Conservation (phyloP, 2,329 filamentous ascomycete species). For the Colletotrichum liaoningense region DNA sequence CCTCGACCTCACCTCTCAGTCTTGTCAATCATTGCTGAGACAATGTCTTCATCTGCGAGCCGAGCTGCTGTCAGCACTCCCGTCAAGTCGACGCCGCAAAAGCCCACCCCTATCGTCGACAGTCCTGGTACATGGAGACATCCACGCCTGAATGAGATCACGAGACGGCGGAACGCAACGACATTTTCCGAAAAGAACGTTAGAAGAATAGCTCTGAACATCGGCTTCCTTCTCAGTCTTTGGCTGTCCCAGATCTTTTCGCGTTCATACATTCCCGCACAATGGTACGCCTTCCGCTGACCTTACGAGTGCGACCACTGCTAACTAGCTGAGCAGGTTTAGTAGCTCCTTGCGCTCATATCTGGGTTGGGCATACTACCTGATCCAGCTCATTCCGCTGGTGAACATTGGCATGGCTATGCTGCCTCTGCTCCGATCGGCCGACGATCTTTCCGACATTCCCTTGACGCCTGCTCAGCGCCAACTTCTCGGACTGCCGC, state of each 20-base stretch:
- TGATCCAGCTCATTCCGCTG: conserved; percentile 67
- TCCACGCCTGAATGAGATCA: conserved; percentile 88
- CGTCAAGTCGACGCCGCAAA: conserved; percentile 53
- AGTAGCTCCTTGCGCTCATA: conserved; percentile 42
- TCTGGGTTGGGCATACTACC: conserved; percentile 57
- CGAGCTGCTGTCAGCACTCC: conserved; percentile 46
- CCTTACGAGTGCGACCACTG: background rate
- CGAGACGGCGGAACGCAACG: conserved; percentile 79
- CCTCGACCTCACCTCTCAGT: background rate
- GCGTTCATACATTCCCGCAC: conserved; percentile 49
- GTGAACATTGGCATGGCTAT: conserved; percentile 79
- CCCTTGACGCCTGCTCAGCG: conserved; percentile 91
- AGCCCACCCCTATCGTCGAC: conserved; percentile 50
- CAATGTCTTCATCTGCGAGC: conserved; percentile 45
- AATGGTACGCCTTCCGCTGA: conserved; percentile 49
- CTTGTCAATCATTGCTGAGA: background rate
- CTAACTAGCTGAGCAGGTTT: conserved; percentile 21
- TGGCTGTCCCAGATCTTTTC: conserved; percentile 49
- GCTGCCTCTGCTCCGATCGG: conserved; percentile 76
- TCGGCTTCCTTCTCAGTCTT: conserved; percentile 56
- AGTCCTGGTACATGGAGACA: conserved; percentile 90
- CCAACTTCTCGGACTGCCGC: conserved; percentile 82
- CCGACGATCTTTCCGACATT: conserved; percentile 88
- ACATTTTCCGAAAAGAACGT: conserved; percentile 85
- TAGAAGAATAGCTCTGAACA: conserved; percentile 76